Evolutionary conservation across 495 filamentous ascomycete genomes (phyloP), one percentile per base, ranked within the genome.

Genomic region (Hyaloscypha hepaticicola): DNA sequence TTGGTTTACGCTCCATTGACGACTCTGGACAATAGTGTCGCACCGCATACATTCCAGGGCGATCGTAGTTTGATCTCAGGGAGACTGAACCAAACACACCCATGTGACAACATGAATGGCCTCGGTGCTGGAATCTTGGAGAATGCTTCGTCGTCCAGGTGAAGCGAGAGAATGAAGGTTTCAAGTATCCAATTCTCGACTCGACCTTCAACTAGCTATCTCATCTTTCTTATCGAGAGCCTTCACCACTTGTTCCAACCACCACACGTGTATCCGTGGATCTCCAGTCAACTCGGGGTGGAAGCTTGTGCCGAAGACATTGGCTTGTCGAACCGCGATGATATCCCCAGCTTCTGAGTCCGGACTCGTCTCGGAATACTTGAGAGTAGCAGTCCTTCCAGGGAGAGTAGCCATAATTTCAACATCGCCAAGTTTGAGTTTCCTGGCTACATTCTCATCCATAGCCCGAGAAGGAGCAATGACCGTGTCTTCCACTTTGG

Each of bases 241-340:
- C 50, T 77, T 73, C 27, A 77, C 33, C 34, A 97, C 91, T 74
- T 93, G 83, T 68, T 82, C 74, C 72, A 99, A 70, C 95, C 95
- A 99, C 95, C 95, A 99, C 3, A 85, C 77, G 76, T 99, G 95
- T 70, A 98, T 97, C 69, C 95, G 82, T 63, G 85, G 79, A 75
- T 99, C 95, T 25, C 85, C 86, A 25, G 94, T 99, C 72, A 99
- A 75, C 75, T 99, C 96, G 0, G 96, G 95, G 72, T 99, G 96
- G 72, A 98, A 99, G 72, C 93, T 97, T 7, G 92, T 98, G 6
- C 92, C 96, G 65, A 99, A 93, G 1, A 96, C 91, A 78, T 98
- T 97, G 14, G 91, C 90, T 76, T 98, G 94, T 63, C 84, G 82
- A 51, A 99, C 91, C 8, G 95, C 95, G 55, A 99, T 85, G 52